These are phyloP conservation scores for Petunia axillaris DNA, from an alignment of 257 asterid genomes.

Conservation along the genomic window DNA sequence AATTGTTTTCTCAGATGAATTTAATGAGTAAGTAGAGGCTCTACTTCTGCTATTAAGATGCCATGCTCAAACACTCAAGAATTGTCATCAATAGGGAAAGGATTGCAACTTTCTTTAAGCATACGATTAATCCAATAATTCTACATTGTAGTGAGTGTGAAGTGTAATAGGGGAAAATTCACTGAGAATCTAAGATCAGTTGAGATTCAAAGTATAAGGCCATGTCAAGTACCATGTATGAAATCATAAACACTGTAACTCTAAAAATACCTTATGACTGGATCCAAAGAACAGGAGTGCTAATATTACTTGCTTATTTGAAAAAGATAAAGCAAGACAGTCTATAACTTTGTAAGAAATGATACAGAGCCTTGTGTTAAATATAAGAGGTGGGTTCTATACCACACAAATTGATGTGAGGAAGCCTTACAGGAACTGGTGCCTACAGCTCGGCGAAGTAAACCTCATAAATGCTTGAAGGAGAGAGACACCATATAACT, in stretches of 20 bases:
- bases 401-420: conserved; percentile 10
- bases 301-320: not conserved
- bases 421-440: not conserved
- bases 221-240: not conserved
- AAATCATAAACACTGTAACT: not conserved
- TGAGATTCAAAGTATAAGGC: not conserved
- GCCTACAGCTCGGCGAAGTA: conserved; percentile 12
- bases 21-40: not conserved
- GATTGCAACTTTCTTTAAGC: not conserved
- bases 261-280: not conserved
- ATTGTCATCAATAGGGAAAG: not conserved
- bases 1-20: not conserved
- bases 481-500: not conserved
- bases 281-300: not conserved
- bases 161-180: not conserved
- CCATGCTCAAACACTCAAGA: too few species aligned
- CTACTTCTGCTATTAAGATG: not conserved
- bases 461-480: not conserved
- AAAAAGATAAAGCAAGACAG: not conserved
- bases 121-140: not conserved
- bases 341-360: not conserved
- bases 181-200: not conserved
- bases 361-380: not conserved
- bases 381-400: not conserved
- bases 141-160: not conserved